These are phyloP conservation scores for Radiomyces spectabilis DNA, from an alignment of 192 early-diverging fungal species.

Conservation along the genomic window DNA sequence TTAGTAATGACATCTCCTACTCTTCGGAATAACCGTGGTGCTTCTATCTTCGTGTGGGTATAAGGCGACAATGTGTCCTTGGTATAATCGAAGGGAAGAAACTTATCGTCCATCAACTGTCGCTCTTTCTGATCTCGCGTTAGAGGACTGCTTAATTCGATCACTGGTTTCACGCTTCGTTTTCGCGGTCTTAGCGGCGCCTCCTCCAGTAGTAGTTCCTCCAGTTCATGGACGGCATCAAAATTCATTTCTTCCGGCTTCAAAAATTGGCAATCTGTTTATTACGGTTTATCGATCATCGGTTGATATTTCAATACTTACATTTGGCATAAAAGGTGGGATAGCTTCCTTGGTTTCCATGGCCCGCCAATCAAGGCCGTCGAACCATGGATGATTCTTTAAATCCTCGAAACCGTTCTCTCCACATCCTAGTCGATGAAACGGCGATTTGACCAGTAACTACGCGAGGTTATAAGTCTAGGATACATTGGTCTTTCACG, in stretches of 20 bases:
- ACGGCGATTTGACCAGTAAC: not conserved
- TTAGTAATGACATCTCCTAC: not conserved
- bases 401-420: conserved; percentile 7
- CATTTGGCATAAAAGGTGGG: conserved; percentile 20
- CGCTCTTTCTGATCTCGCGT: conserved; percentile 45
- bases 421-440: conserved; percentile 5
- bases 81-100: conserved; percentile 61
- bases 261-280: not conserved
- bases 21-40: not conserved
- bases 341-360: conserved; percentile 9
- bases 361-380: conserved; percentile 13
- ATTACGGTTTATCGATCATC: no score
- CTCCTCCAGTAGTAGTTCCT: conserved; percentile 91
- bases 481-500: conserved; percentile 30
- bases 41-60: not conserved
- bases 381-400: conserved; percentile 21
- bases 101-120: conserved; percentile 71
- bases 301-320: not conserved
- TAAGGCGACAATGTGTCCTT: conserved; percentile 20
- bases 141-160: conserved; percentile 25
- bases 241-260: conserved; percentile 78
- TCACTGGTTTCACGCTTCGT: conserved; percentile 29
- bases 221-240: conserved; percentile 92
- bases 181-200: conserved; percentile 78
- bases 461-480: not conserved